Evolutionary conservation across 176 grass and related monocot species (phyloP).

Genomic region (Ampelocalamus luodianensis): DNA sequence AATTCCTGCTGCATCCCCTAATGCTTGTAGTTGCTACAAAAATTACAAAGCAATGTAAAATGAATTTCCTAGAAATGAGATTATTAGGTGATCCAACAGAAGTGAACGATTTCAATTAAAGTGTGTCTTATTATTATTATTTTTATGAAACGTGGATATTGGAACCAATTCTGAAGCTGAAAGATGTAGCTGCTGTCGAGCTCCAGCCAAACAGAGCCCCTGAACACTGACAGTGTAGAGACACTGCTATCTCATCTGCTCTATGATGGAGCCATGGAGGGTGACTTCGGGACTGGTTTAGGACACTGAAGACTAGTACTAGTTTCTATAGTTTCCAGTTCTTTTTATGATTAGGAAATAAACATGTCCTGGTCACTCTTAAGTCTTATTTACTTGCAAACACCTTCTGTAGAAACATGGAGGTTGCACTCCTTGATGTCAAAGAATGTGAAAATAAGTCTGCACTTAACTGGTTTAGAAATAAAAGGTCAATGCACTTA

Average conservation of each 20-base stretch:
- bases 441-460: not conserved
- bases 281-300: not conserved
- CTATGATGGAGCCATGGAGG: not conserved
- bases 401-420: not conserved
- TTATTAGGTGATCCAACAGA: not conserved
- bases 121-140: too few species aligned
- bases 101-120: slow-evolving; percentile 9
- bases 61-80: not conserved
- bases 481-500: not conserved
- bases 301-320: not conserved
- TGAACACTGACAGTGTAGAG: not conserved
- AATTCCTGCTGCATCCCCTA: slow-evolving; percentile 71
- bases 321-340: slow-evolving; percentile 1
- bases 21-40: slow-evolving; percentile 75
- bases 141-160: not conserved
- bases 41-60: slow-evolving; percentile 33
- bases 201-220: not conserved
- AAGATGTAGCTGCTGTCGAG: not conserved
- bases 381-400: not conserved
- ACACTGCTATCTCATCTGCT: not conserved
- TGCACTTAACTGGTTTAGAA: not conserved
- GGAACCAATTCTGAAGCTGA: not conserved
- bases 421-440: not conserved
- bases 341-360: not conserved
- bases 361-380: not conserved